A percentile compares a stretch with the other conserved stretches of the same genome.
Conservation (phyloP, 768 basidiomycete genomes). For the Cystofilobasidium capitatum region DNA sequence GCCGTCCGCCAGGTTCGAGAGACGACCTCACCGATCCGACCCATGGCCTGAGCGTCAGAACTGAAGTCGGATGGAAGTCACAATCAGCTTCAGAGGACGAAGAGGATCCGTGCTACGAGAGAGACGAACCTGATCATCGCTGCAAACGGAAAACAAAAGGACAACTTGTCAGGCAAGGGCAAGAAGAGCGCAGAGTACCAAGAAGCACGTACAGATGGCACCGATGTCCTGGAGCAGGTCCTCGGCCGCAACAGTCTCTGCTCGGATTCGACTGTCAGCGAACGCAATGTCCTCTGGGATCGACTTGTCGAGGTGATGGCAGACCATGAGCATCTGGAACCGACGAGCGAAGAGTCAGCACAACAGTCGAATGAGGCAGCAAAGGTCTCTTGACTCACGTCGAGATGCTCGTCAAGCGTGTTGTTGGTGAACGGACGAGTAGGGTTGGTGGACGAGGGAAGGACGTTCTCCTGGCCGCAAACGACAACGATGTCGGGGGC, state of each 20-base stretch:
- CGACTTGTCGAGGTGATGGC: conserved; percentile 80
- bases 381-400: conserved; percentile 49
- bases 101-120: no score
- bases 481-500: conserved; percentile 99
- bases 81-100: neutral
- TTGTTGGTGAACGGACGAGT: conserved; percentile 84
- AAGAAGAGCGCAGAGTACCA: no score
- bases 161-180: neutral
- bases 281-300: conserved; percentile 91
- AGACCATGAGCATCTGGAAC: conserved; percentile 91
- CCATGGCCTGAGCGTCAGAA: conserved; percentile 97
- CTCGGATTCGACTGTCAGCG: conserved; percentile 92
- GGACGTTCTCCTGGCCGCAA: conserved; percentile 74
- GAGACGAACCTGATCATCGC: conserved; percentile 19
- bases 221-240: conserved; percentile 87
- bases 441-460: conserved; percentile 95
- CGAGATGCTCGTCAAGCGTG: conserved; percentile 92
- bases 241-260: conserved; percentile 89
- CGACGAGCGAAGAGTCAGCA: neutral
- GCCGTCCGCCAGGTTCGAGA: conserved; percentile 93
- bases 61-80: conserved; percentile 47
- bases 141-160: neutral
- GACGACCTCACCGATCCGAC: conserved; percentile 82
- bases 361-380: neutral
- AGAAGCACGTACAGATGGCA: conserved; percentile 57